These are phyloP conservation scores for Jaapia argillacea DNA, from an alignment of 768 basidiomycete genomes.

Conservation along the genomic window DNA sequence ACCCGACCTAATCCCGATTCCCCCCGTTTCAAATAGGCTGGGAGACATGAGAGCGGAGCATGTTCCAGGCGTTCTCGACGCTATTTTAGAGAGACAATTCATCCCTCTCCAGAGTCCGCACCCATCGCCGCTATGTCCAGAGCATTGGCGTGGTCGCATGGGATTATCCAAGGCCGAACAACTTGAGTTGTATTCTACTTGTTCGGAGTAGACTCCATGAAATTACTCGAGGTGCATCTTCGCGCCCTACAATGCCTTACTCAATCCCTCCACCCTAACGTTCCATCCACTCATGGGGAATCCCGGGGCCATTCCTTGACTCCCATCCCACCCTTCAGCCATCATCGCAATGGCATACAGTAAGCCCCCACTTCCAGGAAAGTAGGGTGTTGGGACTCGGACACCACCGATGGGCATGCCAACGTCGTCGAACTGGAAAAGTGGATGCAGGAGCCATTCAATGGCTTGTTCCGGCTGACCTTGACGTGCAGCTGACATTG, in stretches of 20 bases:
- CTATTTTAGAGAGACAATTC: slow-evolving; percentile 23
- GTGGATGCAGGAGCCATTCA: slow-evolving; percentile 43
- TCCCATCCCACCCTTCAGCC: slow-evolving; percentile 49
- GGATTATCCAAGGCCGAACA: slow-evolving; percentile 54
- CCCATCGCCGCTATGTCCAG: slow-evolving; percentile 31
- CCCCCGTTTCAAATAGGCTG: slow-evolving; percentile 36
- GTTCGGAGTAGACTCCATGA: too few relatives aligned
- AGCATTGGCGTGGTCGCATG: slow-evolving; percentile 67
- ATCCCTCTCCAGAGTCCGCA: slow-evolving; percentile 16
- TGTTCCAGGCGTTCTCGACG: slow-evolving; percentile 42
- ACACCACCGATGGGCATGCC: slow-evolving; percentile 51
- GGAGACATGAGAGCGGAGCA: slow-evolving; percentile 49
- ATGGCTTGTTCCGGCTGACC: slow-evolving; percentile 38
- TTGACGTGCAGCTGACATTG: slow-evolving; percentile 50
- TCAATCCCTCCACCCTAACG: slow-evolving; percentile 25
- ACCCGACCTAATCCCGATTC: too few relatives aligned
- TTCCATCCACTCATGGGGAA: slow-evolving; percentile 31
- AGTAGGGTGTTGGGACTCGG: slow-evolving; percentile 48
- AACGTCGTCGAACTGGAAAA: slow-evolving; percentile 48
- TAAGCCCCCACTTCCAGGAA: slow-evolving; percentile 45
- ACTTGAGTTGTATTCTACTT: too few relatives aligned
- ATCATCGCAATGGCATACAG: slow-evolving; percentile 46
- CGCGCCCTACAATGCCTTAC: slow-evolving; percentile 21
- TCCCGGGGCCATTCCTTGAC: slow-evolving; percentile 25
- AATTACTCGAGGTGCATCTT: too few relatives aligned